Base-by-base conservation (phyloP, 2,329 filamentous ascomycete genomes). In the Colletotrichum musae region DNA sequence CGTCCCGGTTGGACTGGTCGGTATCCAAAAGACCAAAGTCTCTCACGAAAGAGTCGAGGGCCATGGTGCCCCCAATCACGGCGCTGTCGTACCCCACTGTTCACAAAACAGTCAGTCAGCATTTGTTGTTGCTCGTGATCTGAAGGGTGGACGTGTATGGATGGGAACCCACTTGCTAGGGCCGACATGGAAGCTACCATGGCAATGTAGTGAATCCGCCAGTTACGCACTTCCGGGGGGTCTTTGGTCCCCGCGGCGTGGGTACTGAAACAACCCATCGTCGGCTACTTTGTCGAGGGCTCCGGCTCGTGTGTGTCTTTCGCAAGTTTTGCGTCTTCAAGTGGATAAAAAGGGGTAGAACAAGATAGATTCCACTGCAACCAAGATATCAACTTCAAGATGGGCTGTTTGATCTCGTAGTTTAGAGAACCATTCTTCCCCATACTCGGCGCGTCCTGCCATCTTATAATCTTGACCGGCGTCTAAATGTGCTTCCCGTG, bases 41-140 rank as follows among this genome's bases (percentile, higher is more conserved):
- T 50, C 18, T 50, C 5, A 50, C 58, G 64, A 74, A 75, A 10
- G 73, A 73, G 6, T 69, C 71, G 1, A 74, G 70, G 7, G 70
- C 56, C 62, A 74, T 70, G n/a, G 73, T 74, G 47, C 75, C 74
- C 16, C 75, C 75, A 54, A 77, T 73, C 28, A 45, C 59, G 18
- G 60, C 54, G 41, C 24, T 57, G 28, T 63, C 60, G 26, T 63
- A 50, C 3, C 51, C 60, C 60, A 57, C 63, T 65, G 3, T 16
- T 24, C 21, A 24, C 9, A 6, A 16, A 15, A 2, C n/a, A 5
- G n/a, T n/a, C 28, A 6, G 13, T 62, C 16, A 45, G 5, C 4
- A 47, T 6, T 47, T 15, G 6, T 16, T 28, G 41, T 5, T n/a
- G n/a, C n/a, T n/a, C n/a, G n/a, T n/a, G n/a, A n/a, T n/a, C n/a